phyloP scores from a whole-genome alignment of 495 filamentous ascomycete species.

The Cercophora newfieldiana region DNA sequence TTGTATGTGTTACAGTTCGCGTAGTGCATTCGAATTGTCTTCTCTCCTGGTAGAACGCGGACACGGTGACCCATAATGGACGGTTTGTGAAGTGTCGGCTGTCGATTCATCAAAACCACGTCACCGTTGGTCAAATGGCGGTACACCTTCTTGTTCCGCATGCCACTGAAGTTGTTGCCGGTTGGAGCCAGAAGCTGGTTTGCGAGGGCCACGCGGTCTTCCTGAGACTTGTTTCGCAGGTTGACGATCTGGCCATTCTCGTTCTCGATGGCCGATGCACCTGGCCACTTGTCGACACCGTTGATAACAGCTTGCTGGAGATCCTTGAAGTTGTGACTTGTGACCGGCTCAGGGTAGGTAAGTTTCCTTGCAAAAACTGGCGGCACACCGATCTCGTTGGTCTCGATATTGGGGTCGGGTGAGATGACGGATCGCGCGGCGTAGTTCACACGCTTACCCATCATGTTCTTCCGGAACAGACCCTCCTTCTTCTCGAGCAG shows the following conservation, averaged over 20 bases:
- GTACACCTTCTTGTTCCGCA: conserved; percentile 93
- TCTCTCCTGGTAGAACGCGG: conserved; percentile 87
- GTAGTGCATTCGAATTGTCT: conserved; percentile 99
- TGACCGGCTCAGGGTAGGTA: conserved; percentile 96
- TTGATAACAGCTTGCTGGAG: conserved; percentile 96
- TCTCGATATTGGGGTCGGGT: conserved; percentile 97
- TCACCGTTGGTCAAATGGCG: conserved; percentile 95
- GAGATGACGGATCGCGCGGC: conserved; percentile 97
- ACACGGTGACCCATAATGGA: conserved; percentile 99
- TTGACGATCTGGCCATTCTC: conserved; percentile 91
- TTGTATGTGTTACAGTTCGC: conserved; percentile 99
- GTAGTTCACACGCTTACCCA: conserved; percentile 99
- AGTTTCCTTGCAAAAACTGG: conserved; percentile 95
- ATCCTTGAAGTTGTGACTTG: conserved; percentile 93
- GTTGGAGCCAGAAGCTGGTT: conserved; percentile 93
- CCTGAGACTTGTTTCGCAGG: conserved; percentile 77
- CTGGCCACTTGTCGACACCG: conserved; percentile 88
- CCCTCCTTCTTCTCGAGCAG: conserved; percentile 98
- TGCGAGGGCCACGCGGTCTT: conserved; percentile 81
- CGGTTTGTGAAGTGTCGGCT: conserved; percentile 99
- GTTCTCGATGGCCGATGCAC: conserved; percentile 90
- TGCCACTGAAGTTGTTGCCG: conserved; percentile 67
- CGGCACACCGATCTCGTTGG: conserved; percentile 96
- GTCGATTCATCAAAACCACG: conserved; percentile 97
- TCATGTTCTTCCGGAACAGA: conserved; percentile 98